These are phyloP conservation scores for Solanum tacnaense DNA, from an alignment of 257 asterid species.

Conservation along the genomic window DNA sequence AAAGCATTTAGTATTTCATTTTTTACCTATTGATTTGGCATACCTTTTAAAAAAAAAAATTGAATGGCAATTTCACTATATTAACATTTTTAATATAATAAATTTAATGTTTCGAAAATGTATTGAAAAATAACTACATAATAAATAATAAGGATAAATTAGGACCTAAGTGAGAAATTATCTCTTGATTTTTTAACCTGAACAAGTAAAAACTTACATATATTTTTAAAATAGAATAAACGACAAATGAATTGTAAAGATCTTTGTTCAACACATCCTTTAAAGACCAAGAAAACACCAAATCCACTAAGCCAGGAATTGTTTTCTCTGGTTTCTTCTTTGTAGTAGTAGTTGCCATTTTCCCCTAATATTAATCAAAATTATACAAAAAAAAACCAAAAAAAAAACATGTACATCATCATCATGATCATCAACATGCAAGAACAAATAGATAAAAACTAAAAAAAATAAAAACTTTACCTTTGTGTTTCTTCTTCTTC, in stretches of 20 bases:
- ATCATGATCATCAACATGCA: background rate
- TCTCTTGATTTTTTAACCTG: no score
- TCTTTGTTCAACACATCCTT: constrained; percentile 23
- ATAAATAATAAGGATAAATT: background rate
- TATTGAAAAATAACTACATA: background rate
- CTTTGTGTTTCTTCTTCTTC: background rate
- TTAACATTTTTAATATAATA: no score
- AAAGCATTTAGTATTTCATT: background rate
- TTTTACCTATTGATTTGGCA: background rate
- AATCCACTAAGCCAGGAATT: background rate
- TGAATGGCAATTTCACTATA: no score
- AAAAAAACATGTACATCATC: background rate
- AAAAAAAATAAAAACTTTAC: background rate
- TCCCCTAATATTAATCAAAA: background rate
- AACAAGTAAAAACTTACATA: no score
- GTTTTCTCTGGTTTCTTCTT: background rate
- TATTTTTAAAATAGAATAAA: no score
- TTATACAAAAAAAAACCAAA: background rate
- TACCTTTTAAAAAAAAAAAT: no score
- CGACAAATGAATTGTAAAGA: constrained; percentile 11
- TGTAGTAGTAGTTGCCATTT: background rate
- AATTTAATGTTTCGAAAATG: no score
- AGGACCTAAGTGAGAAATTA: background rate
- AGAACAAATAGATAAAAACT: background rate
- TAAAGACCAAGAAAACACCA: constrained; percentile 38